Conservation (phyloP, 805 yeast species). For the Yarrowia yakushimensis region DNA sequence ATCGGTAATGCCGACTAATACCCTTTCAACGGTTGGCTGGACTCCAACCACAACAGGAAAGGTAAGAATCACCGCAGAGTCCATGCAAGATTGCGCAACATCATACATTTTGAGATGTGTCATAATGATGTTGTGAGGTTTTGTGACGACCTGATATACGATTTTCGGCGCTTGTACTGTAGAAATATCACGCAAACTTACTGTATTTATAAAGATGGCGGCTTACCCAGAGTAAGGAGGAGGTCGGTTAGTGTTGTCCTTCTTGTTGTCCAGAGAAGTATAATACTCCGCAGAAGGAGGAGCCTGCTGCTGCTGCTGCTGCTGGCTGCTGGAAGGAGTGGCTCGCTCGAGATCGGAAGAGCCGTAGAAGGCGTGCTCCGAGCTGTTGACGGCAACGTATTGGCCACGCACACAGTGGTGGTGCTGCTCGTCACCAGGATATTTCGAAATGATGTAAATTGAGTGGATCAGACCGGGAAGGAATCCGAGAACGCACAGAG, state of each 20-base stretch:
- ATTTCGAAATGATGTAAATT: slow-evolving; percentile 72
- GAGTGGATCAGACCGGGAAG: slow-evolving; percentile 76
- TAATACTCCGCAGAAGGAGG: slow-evolving; percentile 19
- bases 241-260: slow-evolving; percentile 10
- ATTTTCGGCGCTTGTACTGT: neutral
- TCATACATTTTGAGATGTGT: neutral
- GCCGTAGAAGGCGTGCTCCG: slow-evolving; percentile 15
- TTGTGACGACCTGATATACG: neutral
- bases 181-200: neutral
- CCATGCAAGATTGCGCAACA: neutral
- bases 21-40: neutral
- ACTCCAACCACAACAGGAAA: neutral
- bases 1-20: too few species aligned
- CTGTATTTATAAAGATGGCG: neutral
- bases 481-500: slow-evolving; percentile 66
- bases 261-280: slow-evolving; percentile 16
- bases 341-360: slow-evolving; percentile 24
- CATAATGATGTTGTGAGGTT: too few species aligned
- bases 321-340: slow-evolving; percentile 1
- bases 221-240: slow-evolving; percentile 23
- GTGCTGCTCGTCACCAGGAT: slow-evolving; percentile 45
- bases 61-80: neutral
- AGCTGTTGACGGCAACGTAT: slow-evolving; percentile 6
- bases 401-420: neutral
- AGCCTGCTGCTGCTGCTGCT: slow-evolving; percentile 12